Percentiles rank a stretch among this genome's conserved stretches.
Evolutionary conservation across 2,329 filamentous ascomycete species (phyloP).

Genomic region (Shiraia sp.): DNA sequence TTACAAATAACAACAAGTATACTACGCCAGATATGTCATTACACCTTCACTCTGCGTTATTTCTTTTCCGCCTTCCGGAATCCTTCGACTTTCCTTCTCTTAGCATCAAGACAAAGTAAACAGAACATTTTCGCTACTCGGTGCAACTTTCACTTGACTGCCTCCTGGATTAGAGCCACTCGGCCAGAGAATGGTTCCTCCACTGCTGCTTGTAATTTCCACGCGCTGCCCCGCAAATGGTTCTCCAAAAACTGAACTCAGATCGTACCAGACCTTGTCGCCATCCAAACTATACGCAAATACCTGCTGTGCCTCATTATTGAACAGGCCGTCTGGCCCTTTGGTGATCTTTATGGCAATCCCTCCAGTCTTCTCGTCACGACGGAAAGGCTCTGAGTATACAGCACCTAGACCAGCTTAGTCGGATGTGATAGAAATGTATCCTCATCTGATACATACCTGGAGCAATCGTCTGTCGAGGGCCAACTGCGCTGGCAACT

Average conservation of each 20-base stretch:
- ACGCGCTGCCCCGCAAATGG: conserved; percentile 32
- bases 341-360: conserved; percentile 35
- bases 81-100: background rate
- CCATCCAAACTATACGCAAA: conserved; percentile 30
- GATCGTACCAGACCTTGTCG: conserved; percentile 29
- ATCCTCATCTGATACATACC: conserved; percentile 9
- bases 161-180: conserved; percentile 26
- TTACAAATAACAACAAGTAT: too few species aligned
- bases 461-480: conserved; percentile 14
- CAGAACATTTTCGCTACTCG: conserved; percentile 25
- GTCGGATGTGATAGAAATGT: background rate
- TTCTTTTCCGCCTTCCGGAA: too few species aligned
- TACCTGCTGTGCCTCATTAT: conserved; percentile 23
- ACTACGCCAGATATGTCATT: too few species aligned
- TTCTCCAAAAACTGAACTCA: conserved; percentile 30
- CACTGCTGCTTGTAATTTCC: conserved; percentile 20
- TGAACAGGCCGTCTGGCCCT: conserved; percentile 20
- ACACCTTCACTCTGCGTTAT: too few species aligned
- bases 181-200: conserved; percentile 28
- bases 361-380: conserved; percentile 23
- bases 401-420: conserved; percentile 12
- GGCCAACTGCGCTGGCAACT: conserved; percentile 21
- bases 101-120: conserved; percentile 21
- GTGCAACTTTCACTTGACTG: conserved; percentile 22
- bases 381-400: conserved; percentile 23